phyloP scores from a whole-genome alignment of 2,329 filamentous ascomycete species.

The Phyllosticta citriasiana region DNA sequence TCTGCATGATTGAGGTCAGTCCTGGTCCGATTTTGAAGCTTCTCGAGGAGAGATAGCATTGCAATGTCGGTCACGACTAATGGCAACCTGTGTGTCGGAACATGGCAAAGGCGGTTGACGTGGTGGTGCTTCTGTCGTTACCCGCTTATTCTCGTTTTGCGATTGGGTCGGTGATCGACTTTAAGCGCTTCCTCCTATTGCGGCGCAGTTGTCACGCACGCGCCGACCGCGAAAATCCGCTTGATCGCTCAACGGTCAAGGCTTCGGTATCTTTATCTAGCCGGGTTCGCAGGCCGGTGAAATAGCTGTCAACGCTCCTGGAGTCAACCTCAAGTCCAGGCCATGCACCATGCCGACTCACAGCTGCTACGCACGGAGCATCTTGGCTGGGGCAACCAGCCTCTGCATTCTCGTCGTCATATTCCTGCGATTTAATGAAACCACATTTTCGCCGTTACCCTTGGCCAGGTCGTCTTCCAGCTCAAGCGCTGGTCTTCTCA shows the following conservation, averaged over 20 bases:
- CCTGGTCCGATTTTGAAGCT: too few species aligned
- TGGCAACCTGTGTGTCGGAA: too few species aligned
- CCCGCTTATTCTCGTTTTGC: neutral
- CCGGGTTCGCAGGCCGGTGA: neutral
- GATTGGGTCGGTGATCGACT: neutral
- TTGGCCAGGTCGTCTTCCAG: neutral
- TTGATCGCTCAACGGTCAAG: neutral
- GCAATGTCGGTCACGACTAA: too few species aligned
- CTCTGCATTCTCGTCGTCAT: neutral
- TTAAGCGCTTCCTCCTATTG: neutral
- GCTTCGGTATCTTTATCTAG: neutral
- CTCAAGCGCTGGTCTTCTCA: neutral
- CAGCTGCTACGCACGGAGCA: neutral
- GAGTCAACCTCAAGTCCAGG: neutral
- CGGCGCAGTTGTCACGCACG: conserved; percentile 1
- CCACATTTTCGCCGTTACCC: neutral
- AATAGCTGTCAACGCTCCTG: neutral
- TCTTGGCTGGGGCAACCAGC: neutral
- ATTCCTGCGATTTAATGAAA: neutral
- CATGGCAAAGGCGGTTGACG: neutral
- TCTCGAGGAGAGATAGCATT: too few species aligned
- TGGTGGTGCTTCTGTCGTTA: neutral
- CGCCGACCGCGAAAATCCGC: neutral
- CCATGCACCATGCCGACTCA: neutral
- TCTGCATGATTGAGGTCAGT: too few species aligned